A percentile compares a stretch with the other conserved stretches of the same genome.
These are phyloP conservation scores for Cryptococcus sp. DNA, from an alignment of 1,284 basidiomycete genomes.

Conservation along the genomic window DNA sequence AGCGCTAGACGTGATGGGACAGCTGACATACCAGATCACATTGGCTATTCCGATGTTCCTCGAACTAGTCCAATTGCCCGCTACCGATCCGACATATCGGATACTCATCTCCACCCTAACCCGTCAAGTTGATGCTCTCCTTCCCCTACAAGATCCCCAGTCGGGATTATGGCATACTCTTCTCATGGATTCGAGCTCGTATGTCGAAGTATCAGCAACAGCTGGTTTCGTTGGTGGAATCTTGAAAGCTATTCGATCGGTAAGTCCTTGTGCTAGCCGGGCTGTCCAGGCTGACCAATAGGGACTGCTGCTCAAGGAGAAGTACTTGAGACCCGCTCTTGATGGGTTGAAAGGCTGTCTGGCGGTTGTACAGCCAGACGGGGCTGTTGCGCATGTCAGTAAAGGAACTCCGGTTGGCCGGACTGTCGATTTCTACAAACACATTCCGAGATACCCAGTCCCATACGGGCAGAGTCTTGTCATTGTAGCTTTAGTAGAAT, in stretches of 20 bases:
- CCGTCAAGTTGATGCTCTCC: slow-evolving; percentile 57
- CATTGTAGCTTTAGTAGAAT: slow-evolving; percentile 22
- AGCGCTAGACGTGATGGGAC: not conserved
- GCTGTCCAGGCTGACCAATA: not conserved
- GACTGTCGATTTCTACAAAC: slow-evolving; percentile 21
- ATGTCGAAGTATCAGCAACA: slow-evolving; percentile 58
- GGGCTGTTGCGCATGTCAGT: slow-evolving; percentile 18
- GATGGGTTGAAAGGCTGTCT: slow-evolving; percentile 17
- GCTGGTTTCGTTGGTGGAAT: slow-evolving; percentile 64
- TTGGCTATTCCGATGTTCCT: slow-evolving; percentile 61
- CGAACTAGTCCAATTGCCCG: slow-evolving; percentile 47
- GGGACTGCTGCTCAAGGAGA: slow-evolving; percentile 10
- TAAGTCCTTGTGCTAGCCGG: slow-evolving; percentile 7
- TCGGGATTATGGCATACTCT: slow-evolving; percentile 62
- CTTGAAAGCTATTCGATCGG: slow-evolving; percentile 54
- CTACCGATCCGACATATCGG: slow-evolving; percentile 51
- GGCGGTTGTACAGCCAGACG: slow-evolving; percentile 16
- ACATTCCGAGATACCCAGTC: slow-evolving; percentile 14
- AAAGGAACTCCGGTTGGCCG: slow-evolving; percentile 17
- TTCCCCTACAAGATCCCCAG: slow-evolving; percentile 52
- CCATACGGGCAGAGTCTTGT: slow-evolving; percentile 20
- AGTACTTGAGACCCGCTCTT: slow-evolving; percentile 11
- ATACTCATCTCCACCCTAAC: slow-evolving; percentile 54
- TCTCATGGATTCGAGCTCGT: slow-evolving; percentile 56
- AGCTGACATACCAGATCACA: slow-evolving; percentile 49